Evolutionary conservation across 2,329 filamentous ascomycete genomes (phyloP).

Genomic region (Colletotrichum graminicola): DNA sequence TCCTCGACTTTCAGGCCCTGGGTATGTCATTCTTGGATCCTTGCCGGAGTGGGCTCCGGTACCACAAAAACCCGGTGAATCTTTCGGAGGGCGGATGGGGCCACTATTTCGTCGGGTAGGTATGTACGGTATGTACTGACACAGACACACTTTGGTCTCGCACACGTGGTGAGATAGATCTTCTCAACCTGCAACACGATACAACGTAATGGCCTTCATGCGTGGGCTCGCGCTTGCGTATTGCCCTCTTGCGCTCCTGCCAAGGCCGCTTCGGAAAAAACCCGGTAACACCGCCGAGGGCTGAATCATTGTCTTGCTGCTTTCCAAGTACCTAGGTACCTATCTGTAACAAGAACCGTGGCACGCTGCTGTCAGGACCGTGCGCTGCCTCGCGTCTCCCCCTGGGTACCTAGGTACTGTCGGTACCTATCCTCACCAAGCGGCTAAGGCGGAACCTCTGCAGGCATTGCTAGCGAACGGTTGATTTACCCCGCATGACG

Average conservation of each 20-base stretch:
- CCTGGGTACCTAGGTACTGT: background rate
- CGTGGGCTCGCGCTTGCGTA: background rate
- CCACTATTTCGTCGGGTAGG: too few relatives aligned
- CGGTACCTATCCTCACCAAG: background rate
- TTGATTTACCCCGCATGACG: slow-evolving; percentile 35
- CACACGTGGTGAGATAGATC: background rate
- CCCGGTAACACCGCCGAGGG: background rate
- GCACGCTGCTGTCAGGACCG: background rate
- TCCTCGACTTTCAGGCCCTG: background rate
- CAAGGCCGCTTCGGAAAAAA: background rate
- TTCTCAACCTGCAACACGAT: slow-evolving; percentile 25
- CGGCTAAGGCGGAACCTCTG: background rate
- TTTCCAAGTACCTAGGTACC: background rate
- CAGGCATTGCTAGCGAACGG: background rate
- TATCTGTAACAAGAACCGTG: background rate
- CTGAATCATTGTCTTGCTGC: background rate
- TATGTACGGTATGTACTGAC: too few relatives aligned
- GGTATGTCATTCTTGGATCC: background rate
- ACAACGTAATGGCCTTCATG: slow-evolving; percentile 19
- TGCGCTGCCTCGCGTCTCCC: background rate
- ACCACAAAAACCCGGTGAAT: slow-evolving; percentile 8
- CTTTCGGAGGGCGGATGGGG: slow-evolving; percentile 9
- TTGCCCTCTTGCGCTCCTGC: background rate
- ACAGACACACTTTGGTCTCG: background rate
- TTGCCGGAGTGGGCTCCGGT: slow-evolving; percentile 12